Evolutionary conservation across 106 monocot genomes (phyloP), one percentile per base, ranked within the genome.

Genomic region (Dendrobium chrysotoxum): DNA sequence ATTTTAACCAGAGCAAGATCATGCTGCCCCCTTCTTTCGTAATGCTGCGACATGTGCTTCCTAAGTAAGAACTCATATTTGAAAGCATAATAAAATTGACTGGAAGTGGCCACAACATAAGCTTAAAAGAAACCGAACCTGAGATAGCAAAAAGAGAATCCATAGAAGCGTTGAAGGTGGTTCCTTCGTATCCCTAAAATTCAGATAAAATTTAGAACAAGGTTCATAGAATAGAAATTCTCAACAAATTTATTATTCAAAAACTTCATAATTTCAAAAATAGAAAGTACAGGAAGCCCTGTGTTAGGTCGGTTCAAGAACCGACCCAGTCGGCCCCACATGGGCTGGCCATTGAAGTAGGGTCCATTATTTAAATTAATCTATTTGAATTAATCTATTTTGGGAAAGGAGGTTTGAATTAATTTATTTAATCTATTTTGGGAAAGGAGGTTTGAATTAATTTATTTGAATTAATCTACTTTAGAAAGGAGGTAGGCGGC

Each of bases 101-200:
- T 26, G 13, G 4, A 76, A 26, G n/a, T 47, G 50, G 12, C 25
- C 40, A 70, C 55, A 23, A 70, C 70, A 72, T 79, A 71, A 41
- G 26, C 16, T 23, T 53, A 26, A 75, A 64, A 13, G 30, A 84
- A 84, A 55, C 20, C 53, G 79, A 79, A 98, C 98, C 98, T 95
- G 98, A 40, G 98, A 84, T 72, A 98, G 72, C 80, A 98, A 89
- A 91, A 94, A 91, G 57, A 98, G 81, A 39, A 83, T 89, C 98
- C 98, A 98, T 94, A 98, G 64, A 28, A 95, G 85, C 61, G 98
- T 98, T 46, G 98, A 98, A 73, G 98, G 98, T 74, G 94, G 94
- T 77, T 98, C 98, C 73, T 90, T 93, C 40, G 80, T 73, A 30
- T 84, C 28, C 42, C 98, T 98, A 87, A 76, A 85, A 53, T 82